Base-by-base conservation (phyloP, 345 rosid species). In the Dovyalis caffra region DNA sequence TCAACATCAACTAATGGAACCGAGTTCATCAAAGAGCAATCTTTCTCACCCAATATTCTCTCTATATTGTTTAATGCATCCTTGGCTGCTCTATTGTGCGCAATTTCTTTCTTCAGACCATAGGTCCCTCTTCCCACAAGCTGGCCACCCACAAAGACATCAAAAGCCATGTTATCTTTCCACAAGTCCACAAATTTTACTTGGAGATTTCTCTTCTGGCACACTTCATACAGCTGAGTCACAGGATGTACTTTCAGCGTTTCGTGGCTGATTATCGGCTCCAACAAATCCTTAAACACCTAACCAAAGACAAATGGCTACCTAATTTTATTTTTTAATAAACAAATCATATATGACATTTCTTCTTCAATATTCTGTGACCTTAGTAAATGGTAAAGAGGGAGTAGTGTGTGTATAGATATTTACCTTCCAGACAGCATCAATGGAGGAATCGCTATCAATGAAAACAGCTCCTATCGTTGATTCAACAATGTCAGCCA, bases 401-500 rank as follows among this genome's bases (percentile, higher is more conserved):
- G 26, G 3, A n/a, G n/a, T n/a, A n/a, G n/a, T n/a, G n/a, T n/a
- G n/a, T n/a, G n/a, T n/a, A n/a, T n/a, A n/a, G n/a, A n/a, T 47
- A 0, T 1, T 16, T 87, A 89, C 96, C 96, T 85, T 62, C 88
- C 91, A 84, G 0, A 85, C 88, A 0, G 37, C 77, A 0, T 92
- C 88, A 0, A 81, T 3, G 3, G 84, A 85, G 8, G 34, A 82
- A 28, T 80, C 49, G 28, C 82, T 23, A 38, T 92, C 96, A 15
- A 74, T 68, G 73, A 76, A 89, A 21, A 88, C 82, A 5, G 94
- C 96, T 1, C 97, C 96, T 1, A 86, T 73, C 0, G 84, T 16
- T 0, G 96, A 81, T 18, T 89, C 97, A 11, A 89, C 91, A 2
- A 89, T 86, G 67, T 88, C 90, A 0, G 94, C 94, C 5, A 92